phyloP scores from a whole-genome alignment of 2,329 filamentous ascomycete species.

The Fusarium globosum region DNA sequence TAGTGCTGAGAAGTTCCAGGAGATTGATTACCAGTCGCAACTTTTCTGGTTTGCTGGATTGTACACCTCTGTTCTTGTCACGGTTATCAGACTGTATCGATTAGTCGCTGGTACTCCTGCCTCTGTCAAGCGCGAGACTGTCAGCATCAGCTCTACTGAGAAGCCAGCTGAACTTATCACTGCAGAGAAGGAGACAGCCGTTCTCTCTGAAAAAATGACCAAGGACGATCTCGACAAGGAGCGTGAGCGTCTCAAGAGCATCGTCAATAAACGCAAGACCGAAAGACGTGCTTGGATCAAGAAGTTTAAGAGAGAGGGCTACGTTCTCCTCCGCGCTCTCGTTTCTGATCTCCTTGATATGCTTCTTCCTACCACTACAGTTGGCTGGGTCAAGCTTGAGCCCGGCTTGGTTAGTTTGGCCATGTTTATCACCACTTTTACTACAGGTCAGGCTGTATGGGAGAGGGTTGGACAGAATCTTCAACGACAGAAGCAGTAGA shows the following conservation, averaged over 20 bases:
- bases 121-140: slow-evolving; percentile 46
- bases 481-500: slow-evolving; percentile 26
- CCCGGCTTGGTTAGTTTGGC: slow-evolving; percentile 65
- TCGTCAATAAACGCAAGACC: slow-evolving; percentile 50
- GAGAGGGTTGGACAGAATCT: slow-evolving; percentile 55
- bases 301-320: slow-evolving; percentile 46
- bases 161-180: slow-evolving; percentile 28
- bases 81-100: slow-evolving; percentile 55
- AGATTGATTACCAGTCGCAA: slow-evolving; percentile 69
- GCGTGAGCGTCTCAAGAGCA: slow-evolving; percentile 50
- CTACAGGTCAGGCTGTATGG: slow-evolving; percentile 73
- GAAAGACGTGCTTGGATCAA: slow-evolving; percentile 47
- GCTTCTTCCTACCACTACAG: slow-evolving; percentile 66
- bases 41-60: slow-evolving; percentile 77
- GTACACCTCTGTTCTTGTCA: slow-evolving; percentile 59
- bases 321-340: slow-evolving; percentile 58
- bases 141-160: slow-evolving; percentile 44
- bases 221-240: slow-evolving; percentile 47
- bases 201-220: slow-evolving; percentile 32
- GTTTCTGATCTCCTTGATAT: slow-evolving; percentile 71
- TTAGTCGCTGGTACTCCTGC: slow-evolving; percentile 52
- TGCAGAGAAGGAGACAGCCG: slow-evolving; percentile 29
- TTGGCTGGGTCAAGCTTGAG: slow-evolving; percentile 69
- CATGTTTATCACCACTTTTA: slow-evolving; percentile 70
- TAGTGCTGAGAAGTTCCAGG: slow-evolving; percentile 58